phyloP scores from a whole-genome alignment of 805 yeast genomes.

The Pichia kluyveri region DNA sequence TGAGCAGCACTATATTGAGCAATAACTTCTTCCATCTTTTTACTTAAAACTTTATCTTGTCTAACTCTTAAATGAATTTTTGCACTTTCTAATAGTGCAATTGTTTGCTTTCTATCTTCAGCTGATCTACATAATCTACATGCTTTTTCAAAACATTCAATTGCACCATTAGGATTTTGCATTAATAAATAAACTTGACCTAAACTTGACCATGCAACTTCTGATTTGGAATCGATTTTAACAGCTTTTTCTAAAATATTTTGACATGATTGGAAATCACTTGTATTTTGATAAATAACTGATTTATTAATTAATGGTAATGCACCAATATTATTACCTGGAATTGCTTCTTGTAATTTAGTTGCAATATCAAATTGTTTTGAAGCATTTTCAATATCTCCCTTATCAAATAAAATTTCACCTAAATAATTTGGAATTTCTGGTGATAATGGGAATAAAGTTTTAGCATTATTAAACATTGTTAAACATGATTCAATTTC shows the following conservation, averaged over 20 bases:
- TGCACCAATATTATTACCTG: slow-evolving; percentile 72
- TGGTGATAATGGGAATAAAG: slow-evolving; percentile 75
- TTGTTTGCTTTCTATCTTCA: slow-evolving; percentile 84
- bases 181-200: slow-evolving; percentile 86
- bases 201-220: slow-evolving; percentile 80
- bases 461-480: slow-evolving; percentile 56
- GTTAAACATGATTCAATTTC: slow-evolving; percentile 50
- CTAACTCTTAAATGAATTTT: slow-evolving; percentile 77
- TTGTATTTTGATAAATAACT: slow-evolving; percentile 51
- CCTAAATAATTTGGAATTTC: slow-evolving; percentile 95
- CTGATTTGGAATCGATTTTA: slow-evolving; percentile 78
- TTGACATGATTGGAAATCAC: slow-evolving; percentile 49
- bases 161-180: slow-evolving; percentile 76
- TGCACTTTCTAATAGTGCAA: slow-evolving; percentile 87
- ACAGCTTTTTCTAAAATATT: slow-evolving; percentile 65
- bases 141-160: slow-evolving; percentile 72
- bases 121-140: slow-evolving; percentile 73
- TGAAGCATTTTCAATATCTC: slow-evolving; percentile 62
- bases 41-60: slow-evolving; percentile 55
- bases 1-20: slow-evolving; percentile 14
- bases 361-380: slow-evolving; percentile 82
- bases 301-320: slow-evolving; percentile 89
- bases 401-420: slow-evolving; percentile 80
- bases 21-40: slow-evolving; percentile 55
- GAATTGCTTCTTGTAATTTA: slow-evolving; percentile 64